Base-by-base conservation (phyloP, 208 protist genomes). In the Jaenimonas drosophilae region DNA sequence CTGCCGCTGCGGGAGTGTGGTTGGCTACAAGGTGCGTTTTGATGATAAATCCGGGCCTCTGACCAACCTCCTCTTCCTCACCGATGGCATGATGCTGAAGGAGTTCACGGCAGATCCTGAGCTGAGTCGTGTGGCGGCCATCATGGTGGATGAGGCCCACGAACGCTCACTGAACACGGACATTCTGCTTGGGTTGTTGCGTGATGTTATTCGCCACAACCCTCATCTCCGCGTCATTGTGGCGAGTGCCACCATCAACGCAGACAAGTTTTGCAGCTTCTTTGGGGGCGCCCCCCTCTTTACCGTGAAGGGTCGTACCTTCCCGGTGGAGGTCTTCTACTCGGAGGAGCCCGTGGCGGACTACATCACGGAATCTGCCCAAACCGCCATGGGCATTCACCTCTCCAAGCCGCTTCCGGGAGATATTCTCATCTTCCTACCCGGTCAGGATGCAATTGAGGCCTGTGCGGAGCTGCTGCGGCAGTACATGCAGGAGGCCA, bases 371-470 rank as follows among this genome's bases (percentile, higher is more conserved):
- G 82, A 89, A 23, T 82, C 95, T 0, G 95, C 97, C 1, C 95
- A 98, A 49, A 95, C 97, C 45, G 95, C 84, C 17, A 59, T 97
- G 2, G 59, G 63, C 0, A 70, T 98, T 24, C 96, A 98, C 64
- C 30, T 94, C 2, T 59, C 60, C 3, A 84, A 82, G 57, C 84
- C 72, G 20, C 63, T 83, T 0, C 76, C 75, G 0, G 99, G 99
- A 30, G 98, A 99, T 71, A 99, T 99, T 37, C 87, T 99, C 24
- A 85, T 99, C 6, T 99, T 99, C 70, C 91, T 99, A 78, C 99
- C 99, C 4, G 99, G 99, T 20, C 96, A 99, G 75, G 98, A 99
- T 44, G 97, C 99, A 45, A 99, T 99, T 47, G 87, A 91, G 49
- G 73, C 54, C 12, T 92, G 81, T 51, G 81, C 76, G 3, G 66